Base-by-base conservation (phyloP, 345 rosid genomes). In the Populus deltoides region DNA sequence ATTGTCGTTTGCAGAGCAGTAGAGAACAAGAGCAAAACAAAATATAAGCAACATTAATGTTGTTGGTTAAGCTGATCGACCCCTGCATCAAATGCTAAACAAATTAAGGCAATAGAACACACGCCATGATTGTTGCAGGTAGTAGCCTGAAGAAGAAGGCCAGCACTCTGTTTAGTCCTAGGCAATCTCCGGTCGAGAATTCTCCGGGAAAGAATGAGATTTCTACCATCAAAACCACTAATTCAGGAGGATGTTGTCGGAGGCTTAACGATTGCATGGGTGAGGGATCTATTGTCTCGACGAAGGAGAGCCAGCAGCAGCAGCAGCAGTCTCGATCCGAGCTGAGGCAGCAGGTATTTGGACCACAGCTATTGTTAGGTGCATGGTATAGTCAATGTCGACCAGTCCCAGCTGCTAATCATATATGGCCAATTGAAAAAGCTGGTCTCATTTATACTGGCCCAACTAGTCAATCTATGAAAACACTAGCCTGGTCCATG, bases 301-400 rank as follows among this genome's bases (percentile, higher is more conserved):
- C 55, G 8, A 66, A 38, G 57, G 81, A 68, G 33, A 57, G 31
- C 38, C 35, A 15, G 15, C 75, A 68, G 33, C 83, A 49, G 4
- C 76, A 33, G 11, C 57, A 3, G 3, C 82, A 66, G 39, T 59
- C 79, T 20, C 45, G 57, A 49, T 80, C 83, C 49, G 68, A 79
- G 29, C 73, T 86, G 72, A 80, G 82, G 80, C 77, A 77, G 41
- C 86, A 86, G 90, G 90, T 76, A 47, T 8, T 22, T 72, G 51
- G 51, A 47, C 81, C 79, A 67, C 53, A 13, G 16, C 51, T 15
- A 47, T 4, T 65, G 31, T 27, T 63, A 63, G 67, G 29, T 63
- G 67, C 29, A 63, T 63, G 27, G 29, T 25, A 12, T 63, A 15
- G 51, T 47, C 51, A 15, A 47, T 47, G 51, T 47, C 51, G 16